Percentiles rank a stretch among this genome's conserved stretches.
These are phyloP conservation scores for Sesbania bispinosa DNA, from an alignment of 306 rosid genomes.

Conservation along the genomic window DNA sequence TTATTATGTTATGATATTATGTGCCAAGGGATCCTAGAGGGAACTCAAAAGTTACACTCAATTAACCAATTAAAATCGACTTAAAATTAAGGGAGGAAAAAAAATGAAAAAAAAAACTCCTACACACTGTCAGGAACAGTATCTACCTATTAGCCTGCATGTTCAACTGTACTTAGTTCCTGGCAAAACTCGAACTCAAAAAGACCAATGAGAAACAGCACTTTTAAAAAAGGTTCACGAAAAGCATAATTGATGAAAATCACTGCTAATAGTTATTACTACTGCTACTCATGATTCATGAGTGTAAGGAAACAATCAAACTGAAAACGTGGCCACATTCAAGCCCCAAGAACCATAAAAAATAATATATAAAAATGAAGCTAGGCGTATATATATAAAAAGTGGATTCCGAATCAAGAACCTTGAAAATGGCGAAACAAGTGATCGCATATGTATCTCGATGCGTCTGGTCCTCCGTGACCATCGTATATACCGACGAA, in stretches of 20 bases:
- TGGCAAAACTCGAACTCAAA: constrained; percentile 15
- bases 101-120: background rate
- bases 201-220: constrained; percentile 18
- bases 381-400: background rate
- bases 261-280: constrained; percentile 23
- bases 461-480: constrained; percentile 72
- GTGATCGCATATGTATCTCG: constrained; percentile 66
- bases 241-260: constrained; percentile 29
- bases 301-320: constrained; percentile 5
- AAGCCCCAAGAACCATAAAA: constrained; percentile 20
- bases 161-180: constrained; percentile 22
- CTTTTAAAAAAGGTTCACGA: constrained; percentile 33
- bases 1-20: background rate
- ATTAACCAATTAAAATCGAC: background rate
- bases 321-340: constrained; percentile 30
- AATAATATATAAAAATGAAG: background rate
- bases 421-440: constrained; percentile 67
- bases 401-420: constrained; percentile 23
- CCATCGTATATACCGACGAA: constrained; percentile 80
- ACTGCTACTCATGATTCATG: constrained; percentile 18
- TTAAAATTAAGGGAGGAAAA: too few relatives aligned
- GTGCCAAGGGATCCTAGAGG: background rate
- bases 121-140: background rate
- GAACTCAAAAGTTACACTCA: background rate
- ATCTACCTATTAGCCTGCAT: constrained; percentile 11